A percentile compares a stretch with the other conserved stretches of the same genome.
These are phyloP conservation scores for Microstegium vimineum DNA, from an alignment of 176 grass and related monocot genomes.

Conservation along the genomic window DNA sequence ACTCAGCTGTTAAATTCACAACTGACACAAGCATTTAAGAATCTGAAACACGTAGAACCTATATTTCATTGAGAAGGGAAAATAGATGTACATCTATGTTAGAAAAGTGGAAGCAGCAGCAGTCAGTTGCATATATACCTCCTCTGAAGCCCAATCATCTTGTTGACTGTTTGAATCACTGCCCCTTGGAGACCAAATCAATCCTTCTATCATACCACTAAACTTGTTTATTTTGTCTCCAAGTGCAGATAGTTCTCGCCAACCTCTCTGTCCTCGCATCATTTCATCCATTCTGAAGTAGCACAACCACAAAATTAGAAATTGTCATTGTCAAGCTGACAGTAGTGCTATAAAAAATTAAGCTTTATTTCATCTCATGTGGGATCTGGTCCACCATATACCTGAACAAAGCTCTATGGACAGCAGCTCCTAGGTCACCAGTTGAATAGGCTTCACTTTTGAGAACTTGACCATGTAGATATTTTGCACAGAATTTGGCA, in stretches of 20 bases:
- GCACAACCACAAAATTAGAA: constrained; percentile 14
- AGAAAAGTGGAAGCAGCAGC: not conserved
- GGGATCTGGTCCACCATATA: constrained; percentile 27
- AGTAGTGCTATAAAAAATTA: constrained; percentile 14
- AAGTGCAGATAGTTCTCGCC: constrained; percentile 85
- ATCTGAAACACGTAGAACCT: not conserved
- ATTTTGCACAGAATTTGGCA: constrained; percentile 97
- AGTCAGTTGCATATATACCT: constrained; percentile 31
- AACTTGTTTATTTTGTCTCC: constrained; percentile 98
- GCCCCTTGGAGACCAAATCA: constrained; percentile 89
- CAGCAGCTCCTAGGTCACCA: constrained; percentile 73
- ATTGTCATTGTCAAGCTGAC: not conserved
- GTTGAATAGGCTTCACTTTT: constrained; percentile 65
- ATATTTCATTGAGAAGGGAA: not conserved
- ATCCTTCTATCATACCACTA: constrained; percentile 95
- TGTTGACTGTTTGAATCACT: constrained; percentile 39
- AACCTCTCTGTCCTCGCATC: constrained; percentile 97
- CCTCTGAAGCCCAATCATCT: constrained; percentile 71
- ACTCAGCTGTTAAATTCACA: not conserved
- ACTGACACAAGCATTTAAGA: not conserved
- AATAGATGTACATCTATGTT: not conserved
- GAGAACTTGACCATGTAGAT: constrained; percentile 79
- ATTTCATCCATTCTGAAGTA: constrained; percentile 94
- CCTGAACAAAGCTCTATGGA: constrained; percentile 90
- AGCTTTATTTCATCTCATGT: constrained; percentile 16